Evolutionary conservation across 2,329 filamentous ascomycete species (phyloP).

Genomic region (Talaromyces islandicus): DNA sequence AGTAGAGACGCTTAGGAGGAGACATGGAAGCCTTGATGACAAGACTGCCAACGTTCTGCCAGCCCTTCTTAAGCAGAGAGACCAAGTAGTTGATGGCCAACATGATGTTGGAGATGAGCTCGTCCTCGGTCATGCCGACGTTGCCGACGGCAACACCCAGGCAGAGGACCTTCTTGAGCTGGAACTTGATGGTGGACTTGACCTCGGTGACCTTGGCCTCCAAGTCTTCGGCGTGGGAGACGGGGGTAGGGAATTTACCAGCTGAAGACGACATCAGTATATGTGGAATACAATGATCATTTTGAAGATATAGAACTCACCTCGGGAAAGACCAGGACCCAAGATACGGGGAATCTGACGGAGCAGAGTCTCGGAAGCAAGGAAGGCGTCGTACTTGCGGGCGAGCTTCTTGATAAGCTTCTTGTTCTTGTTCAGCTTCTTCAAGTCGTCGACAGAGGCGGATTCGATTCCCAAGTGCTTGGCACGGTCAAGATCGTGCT

Average conservation of each 20-base stretch:
- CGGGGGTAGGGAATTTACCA: slow-evolving; percentile 98
- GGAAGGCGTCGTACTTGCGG: slow-evolving; percentile 99
- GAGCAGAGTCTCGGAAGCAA: slow-evolving; percentile 95
- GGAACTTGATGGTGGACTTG: slow-evolving; percentile 99
- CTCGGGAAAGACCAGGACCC: slow-evolving; percentile 96
- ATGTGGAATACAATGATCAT: slow-evolving; percentile 13
- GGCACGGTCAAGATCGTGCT: slow-evolving; percentile 99
- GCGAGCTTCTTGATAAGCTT: slow-evolving; percentile 99
- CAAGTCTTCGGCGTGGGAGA: slow-evolving; percentile 95
- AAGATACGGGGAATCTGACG: slow-evolving; percentile 99
- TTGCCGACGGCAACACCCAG: slow-evolving; percentile 99
- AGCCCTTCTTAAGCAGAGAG: slow-evolving; percentile 99
- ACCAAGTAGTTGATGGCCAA: slow-evolving; percentile 99
- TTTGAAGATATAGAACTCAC: slow-evolving; percentile 44
- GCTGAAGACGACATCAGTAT: slow-evolving; percentile 47
- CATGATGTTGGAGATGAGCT: slow-evolving; percentile 98
- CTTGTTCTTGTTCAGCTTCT: slow-evolving; percentile 99
- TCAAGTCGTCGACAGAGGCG: slow-evolving; percentile 97
- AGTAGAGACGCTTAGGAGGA: slow-evolving; percentile 96
- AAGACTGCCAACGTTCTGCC: slow-evolving; percentile 99
- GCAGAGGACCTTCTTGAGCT: slow-evolving; percentile 99
- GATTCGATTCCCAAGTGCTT: slow-evolving; percentile 98
- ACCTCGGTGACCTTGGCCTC: slow-evolving; percentile 95
- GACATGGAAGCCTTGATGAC: slow-evolving; percentile 99
- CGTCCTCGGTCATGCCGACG: slow-evolving; percentile 93